Base-by-base conservation (phyloP, 164 flowering plant genomes). In the grape (Vitis vinifera) region DNA sequence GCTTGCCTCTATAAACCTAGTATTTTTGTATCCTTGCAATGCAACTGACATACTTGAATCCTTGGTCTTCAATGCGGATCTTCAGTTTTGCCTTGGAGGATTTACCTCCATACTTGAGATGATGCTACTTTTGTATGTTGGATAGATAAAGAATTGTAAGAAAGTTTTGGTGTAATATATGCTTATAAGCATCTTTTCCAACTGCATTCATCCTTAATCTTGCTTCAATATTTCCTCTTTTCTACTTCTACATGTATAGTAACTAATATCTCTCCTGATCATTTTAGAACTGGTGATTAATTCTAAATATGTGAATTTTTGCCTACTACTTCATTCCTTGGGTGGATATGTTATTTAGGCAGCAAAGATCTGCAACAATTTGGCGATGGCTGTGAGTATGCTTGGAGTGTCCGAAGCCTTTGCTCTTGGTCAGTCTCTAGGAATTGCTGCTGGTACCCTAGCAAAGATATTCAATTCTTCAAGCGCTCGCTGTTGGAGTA, bases 401-500 rank as follows among this genome's bases (percentile, higher is more conserved):
- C 85, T 89, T 51, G 98, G 98, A 63, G 87, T 92, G 48, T 92
- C 97, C 62, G 98, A 94, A 83, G 95, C 97, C 14, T 79, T 91
- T 75, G 86, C 89, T 75, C 93, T 92, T 75, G 98, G 98, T 55
- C 98, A 92, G 73, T 83, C 84, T 37, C 78, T 94, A 61, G 98
- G 98, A 71, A 80, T 94, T 67, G 19, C 84, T 67, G 88, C 93
- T 13, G 74, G 68, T 15, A 88, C 92, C 62, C 73, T 94, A 17
- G 86, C 97, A 67, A 83, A 76, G 69, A 84, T 94, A 69, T 87
- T 94, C 77, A 92, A 89, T 65, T 88, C 92, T 51, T 94, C 98
- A 37, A 91, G 93, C 81, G 98, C 95, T 68, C 91, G 97, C 57
- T 91, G 97, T 83, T 94, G 98, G 98, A 89, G 95, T 76, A 87